A percentile compares a stretch with the other conserved stretches of the same genome.
phyloP scores from a whole-genome alignment of 148 eudicot genomes.

The Camellia sinensis region DNA sequence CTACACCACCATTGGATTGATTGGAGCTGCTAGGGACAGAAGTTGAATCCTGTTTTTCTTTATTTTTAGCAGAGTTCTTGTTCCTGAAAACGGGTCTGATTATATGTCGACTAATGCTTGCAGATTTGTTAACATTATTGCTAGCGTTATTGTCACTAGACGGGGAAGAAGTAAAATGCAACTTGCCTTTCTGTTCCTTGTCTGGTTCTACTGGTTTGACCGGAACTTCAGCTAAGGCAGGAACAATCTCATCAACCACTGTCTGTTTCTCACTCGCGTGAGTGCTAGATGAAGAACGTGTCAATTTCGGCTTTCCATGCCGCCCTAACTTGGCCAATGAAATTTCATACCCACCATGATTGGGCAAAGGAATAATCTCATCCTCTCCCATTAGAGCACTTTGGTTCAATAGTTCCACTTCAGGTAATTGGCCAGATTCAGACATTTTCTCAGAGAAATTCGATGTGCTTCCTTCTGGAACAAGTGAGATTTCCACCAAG shows the following conservation, averaged over 20 bases:
- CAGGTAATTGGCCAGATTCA: slow-evolving; percentile 21
- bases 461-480: slow-evolving; percentile 42
- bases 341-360: slow-evolving; percentile 19
- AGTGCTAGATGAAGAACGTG: slow-evolving; percentile 23
- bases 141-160: slow-evolving; percentile 11
- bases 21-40: slow-evolving; percentile 26
- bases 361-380: slow-evolving; percentile 36
- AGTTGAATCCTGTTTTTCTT: slow-evolving; percentile 31
- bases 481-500: slow-evolving; percentile 43
- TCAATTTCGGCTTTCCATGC: slow-evolving; percentile 30
- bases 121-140: slow-evolving; percentile 22
- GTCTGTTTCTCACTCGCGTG: slow-evolving; percentile 31
- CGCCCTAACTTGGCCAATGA: slow-evolving; percentile 23
- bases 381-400: slow-evolving; percentile 27
- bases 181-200: slow-evolving; percentile 23
- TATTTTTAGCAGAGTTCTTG: slow-evolving; percentile 40
- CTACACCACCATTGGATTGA: slow-evolving; percentile 21
- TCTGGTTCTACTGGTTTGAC: slow-evolving; percentile 17
- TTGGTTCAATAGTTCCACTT: slow-evolving; percentile 25
- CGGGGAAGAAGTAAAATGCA: slow-evolving; percentile 22
- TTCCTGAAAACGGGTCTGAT: slow-evolving; percentile 32
- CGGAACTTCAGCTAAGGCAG: slow-evolving; percentile 26
- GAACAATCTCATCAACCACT: slow-evolving; percentile 32
- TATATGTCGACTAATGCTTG: slow-evolving; percentile 26
- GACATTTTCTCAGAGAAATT: slow-evolving; percentile 27